Evolutionary conservation across 179 eudicot genomes (phyloP).

Genomic region (Spinacia oleracea): DNA sequence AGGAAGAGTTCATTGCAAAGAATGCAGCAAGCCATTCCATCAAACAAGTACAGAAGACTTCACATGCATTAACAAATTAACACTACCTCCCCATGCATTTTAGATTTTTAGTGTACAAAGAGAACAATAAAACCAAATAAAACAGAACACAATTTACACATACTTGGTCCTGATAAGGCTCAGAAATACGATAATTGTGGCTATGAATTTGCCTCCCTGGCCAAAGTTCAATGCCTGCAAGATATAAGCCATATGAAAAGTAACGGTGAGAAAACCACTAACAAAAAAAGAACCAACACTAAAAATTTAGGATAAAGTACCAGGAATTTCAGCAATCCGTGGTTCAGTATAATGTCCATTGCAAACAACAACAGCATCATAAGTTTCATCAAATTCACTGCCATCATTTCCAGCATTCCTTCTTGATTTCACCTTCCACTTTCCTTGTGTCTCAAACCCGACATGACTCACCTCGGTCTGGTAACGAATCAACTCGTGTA

Average conservation of each 20-base stretch:
- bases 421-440: constrained; percentile 54
- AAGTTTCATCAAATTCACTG: constrained; percentile 45
- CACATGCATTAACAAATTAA: not conserved
- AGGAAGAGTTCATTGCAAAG: not conserved
- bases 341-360: constrained; percentile 93
- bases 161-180: constrained; percentile 72
- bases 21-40: not conserved
- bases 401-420: constrained; percentile 24
- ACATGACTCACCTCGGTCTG: constrained; percentile 59
- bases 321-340: constrained; percentile 54
- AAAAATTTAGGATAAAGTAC: constrained; percentile 8
- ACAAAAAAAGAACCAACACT: not conserved
- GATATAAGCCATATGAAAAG: not conserved
- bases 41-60: not conserved
- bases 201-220: constrained; percentile 94
- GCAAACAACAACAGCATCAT: constrained; percentile 92
- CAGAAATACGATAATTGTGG: constrained; percentile 91
- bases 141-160: constrained; percentile 18
- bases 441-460: constrained; percentile 46
- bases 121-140: not conserved
- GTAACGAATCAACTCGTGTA: constrained; percentile 61
- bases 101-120: not conserved
- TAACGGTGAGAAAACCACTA: not conserved
- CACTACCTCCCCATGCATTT: not conserved
- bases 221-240: constrained; percentile 74